Base-by-base conservation (phyloP, 1,284 basidiomycete species). In the Fomitiporia mediterranea region DNA sequence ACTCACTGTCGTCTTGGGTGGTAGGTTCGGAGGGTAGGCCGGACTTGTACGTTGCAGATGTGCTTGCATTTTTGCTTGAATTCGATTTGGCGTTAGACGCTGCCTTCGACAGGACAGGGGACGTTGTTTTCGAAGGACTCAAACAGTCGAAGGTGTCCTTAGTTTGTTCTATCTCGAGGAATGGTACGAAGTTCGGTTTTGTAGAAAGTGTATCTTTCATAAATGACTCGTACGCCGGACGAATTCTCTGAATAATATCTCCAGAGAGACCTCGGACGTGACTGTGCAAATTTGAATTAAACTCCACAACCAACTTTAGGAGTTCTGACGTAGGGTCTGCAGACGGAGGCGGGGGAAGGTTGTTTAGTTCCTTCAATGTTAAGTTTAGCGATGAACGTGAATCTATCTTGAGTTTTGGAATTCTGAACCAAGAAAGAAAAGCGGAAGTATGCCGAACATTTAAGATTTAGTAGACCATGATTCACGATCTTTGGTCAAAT, bases 351-450 rank as follows among this genome's bases (percentile, higher is more conserved):
- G 19, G 38, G 0, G 56, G 46, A 0, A 73, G 60, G 15, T 67
- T 62, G 4, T 53, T 23, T 5, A 51, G 56, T 30, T 66, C 68
- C 0, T 17, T 43, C 6, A 61, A 55, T 19, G 35, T 35, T 17
- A 8, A 6, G 15, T 1, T 17, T 11, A 72, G 60, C 15, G 58
- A 55, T 11, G 25, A 43, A 4, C 58, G 49, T 8, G 67, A 61
- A 47, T 67, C 62, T 3, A 51, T 28, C 13, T 57, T 61, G 28
- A 71, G 61, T 19, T 61, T 61, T 2, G 70, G 70, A 19, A 71
- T 56, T 35, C 70, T 71, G 52, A 3, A 43, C 28, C n/a, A 11
- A 21, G 11, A 30, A 15, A 11, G 11, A 27, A 11, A 25, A 23
- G n/a, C 43, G 30, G 27, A 8, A 30, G 27, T 15, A 28, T n/a